Percentiles rank a stretch among this genome's conserved stretches.
These are phyloP conservation scores for Eucalyptus shirleyi DNA, from an alignment of 345 rosid species.

Conservation along the genomic window DNA sequence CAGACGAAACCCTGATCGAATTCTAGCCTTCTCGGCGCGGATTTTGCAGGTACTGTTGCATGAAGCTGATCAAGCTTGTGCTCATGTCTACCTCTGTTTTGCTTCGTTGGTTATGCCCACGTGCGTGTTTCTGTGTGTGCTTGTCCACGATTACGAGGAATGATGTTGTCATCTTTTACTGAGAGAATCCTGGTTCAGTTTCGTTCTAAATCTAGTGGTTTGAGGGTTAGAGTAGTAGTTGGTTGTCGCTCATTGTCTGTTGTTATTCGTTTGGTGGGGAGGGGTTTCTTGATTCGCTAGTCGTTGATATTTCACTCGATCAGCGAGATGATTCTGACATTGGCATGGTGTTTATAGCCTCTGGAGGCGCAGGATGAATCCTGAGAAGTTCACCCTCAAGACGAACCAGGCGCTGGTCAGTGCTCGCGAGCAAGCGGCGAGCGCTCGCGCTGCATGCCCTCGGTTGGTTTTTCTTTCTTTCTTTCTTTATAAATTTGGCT, in stretches of 20 bases:
- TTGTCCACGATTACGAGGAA: neutral
- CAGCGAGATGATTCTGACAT: neutral
- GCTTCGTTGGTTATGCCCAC: neutral
- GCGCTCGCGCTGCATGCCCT: neutral
- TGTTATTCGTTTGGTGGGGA: neutral
- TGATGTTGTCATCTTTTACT: neutral
- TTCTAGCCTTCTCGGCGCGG: neutral
- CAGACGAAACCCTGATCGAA: neutral
- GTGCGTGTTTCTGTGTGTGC: neutral
- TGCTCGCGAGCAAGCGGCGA: slow-evolving; percentile 46
- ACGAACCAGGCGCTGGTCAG: slow-evolving; percentile 54
- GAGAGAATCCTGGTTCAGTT: neutral
- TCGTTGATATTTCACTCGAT: neutral
- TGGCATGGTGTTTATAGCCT: neutral
- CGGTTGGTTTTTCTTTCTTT: too few species aligned
- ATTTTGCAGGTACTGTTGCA: neutral
- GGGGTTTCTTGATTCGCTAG: neutral
- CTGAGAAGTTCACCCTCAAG: slow-evolving; percentile 72
- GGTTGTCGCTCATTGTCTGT: neutral
- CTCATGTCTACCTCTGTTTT: neutral
- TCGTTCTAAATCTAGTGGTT: neutral
- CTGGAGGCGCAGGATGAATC: slow-evolving; percentile 43
- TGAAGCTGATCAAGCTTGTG: neutral
- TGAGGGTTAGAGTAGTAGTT: neutral
- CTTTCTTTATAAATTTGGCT: too few species aligned